These are phyloP conservation scores for Krasilnikovozyma curviuscula DNA, from an alignment of 768 basidiomycete species.

Conservation along the genomic window DNA sequence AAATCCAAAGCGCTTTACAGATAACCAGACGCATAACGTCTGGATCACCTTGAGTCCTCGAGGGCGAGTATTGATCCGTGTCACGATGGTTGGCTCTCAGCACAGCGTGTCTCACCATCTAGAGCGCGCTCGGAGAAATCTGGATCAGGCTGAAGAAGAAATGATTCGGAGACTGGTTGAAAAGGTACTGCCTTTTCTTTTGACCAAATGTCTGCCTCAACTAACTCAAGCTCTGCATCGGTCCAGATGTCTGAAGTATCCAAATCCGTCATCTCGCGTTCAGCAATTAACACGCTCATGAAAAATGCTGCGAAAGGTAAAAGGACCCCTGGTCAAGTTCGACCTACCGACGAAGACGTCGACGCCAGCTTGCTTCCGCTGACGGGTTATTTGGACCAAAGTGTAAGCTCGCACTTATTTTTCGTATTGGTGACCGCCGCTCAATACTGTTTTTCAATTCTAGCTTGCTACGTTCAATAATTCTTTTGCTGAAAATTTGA, in stretches of 20 bases:
- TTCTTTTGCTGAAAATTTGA: slow-evolving; percentile 16
- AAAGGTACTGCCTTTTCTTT: too few relatives aligned
- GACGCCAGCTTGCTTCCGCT: slow-evolving; percentile 20
- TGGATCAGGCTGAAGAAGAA: slow-evolving; percentile 19
- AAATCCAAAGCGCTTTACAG: slow-evolving; percentile 17
- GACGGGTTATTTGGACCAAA: slow-evolving; percentile 24
- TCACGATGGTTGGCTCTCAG: slow-evolving; percentile 21
- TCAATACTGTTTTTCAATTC: background rate
- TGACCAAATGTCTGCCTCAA: too few relatives aligned
- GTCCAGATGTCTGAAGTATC: slow-evolving; percentile 23
- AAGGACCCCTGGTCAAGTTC: too few relatives aligned
- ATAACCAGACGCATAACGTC: slow-evolving; percentile 16
- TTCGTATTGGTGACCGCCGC: background rate
- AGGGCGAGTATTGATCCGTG: slow-evolving; percentile 18
- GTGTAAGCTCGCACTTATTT: slow-evolving; percentile 15
- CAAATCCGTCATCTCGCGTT: too few relatives aligned
- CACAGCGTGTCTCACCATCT: slow-evolving; percentile 22
- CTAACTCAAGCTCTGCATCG: too few relatives aligned
- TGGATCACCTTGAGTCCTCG: slow-evolving; percentile 21
- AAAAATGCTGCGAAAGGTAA: too few relatives aligned
- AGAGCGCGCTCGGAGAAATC: slow-evolving; percentile 14
- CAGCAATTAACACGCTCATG: too few relatives aligned
- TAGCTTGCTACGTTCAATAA: slow-evolving; percentile 25
- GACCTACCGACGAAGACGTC: slow-evolving; percentile 17
- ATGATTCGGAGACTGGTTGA: slow-evolving; percentile 23